Evolutionary conservation across 768 basidiomycete species (phyloP), one percentile per base, ranked within the genome.

Genomic region (Boletus pseudopeckii): DNA sequence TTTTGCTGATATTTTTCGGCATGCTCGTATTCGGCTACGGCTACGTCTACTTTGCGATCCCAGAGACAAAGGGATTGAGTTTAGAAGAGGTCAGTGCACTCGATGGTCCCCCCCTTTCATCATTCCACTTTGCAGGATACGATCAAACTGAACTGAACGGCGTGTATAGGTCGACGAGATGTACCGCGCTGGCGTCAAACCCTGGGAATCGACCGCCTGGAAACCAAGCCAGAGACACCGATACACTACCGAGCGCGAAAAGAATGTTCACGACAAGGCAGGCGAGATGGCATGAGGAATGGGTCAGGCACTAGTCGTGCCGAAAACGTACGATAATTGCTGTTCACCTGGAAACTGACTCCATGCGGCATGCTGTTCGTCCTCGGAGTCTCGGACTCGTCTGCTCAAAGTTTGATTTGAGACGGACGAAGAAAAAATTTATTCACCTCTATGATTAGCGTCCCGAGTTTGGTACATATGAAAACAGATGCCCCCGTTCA

Each of bases 11-110:
- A 64, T 90, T 90, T 78, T 86, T 83, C 64, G 85, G 86, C 43
- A 82, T 86, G 81, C 75, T 89, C 11, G 57, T 82, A 17, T 83
- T 87, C 63, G 88, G 86, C 39, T 86, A 78, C 65, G 71, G 79
- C 56, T 92, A 86, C 66, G 88, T 90, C n/a, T 88, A 84, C 67
- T 68, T 91, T 53, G 82, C 84, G 64, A 84, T 92, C 47, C 89
- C 88, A 18, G 90, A 92, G 74, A 90, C 88, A 8, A 90, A 82
- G 66, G 87, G 87, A 14, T 77, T 90, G 18, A 81, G 81, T 53
- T 70, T 90, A 50, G 87, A 90, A 73, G 85, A 88, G 76, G 84
- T 82, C 51, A 2, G 36, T 41, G 20, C 17, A 18, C 26, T 42
- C 10, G 20, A 7, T n/a, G 38, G 30, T 28, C 24, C 4, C 7